phyloP scores from a whole-genome alignment of 352 stramenopile species.

The Thalassiosira hispida region DNA sequence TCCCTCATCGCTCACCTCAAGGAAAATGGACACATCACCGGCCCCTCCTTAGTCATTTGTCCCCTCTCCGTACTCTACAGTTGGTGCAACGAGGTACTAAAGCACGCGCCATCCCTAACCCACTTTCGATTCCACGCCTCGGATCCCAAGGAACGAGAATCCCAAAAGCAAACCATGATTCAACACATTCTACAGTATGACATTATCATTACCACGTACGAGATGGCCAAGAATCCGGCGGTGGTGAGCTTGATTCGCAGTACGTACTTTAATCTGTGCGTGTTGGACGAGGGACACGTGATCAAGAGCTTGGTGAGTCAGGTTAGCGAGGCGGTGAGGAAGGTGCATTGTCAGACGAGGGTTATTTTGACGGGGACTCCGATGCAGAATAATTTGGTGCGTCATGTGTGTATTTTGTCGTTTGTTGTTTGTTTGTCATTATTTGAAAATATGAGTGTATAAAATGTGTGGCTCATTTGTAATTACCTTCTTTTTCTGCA shows the following conservation, averaged over 20 bases:
- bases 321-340: constrained; percentile 85
- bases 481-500: too few relatives aligned
- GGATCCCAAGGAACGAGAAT: constrained; percentile 89
- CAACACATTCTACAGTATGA: constrained; percentile 91
- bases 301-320: constrained; percentile 89
- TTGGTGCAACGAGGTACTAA: constrained; percentile 92
- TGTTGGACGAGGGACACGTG: constrained; percentile 95
- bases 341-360: constrained; percentile 68
- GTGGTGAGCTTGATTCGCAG: constrained; percentile 48
- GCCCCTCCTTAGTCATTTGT: constrained; percentile 93
- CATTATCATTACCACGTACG: constrained; percentile 95
- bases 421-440: too few relatives aligned
- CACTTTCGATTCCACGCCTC: constrained; percentile 92
- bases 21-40: constrained; percentile 55
- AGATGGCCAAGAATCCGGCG: constrained; percentile 89
- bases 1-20: constrained; percentile 81
- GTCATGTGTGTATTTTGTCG: too few relatives aligned
- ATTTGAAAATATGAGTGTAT: too few relatives aligned
- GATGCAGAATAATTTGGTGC: constrained; percentile 93
- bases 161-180: constrained; percentile 83
- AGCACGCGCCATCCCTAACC: constrained; percentile 91
- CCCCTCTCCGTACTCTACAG: constrained; percentile 93
- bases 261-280: constrained; percentile 85
- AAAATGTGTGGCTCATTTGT: too few relatives aligned
- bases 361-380: constrained; percentile 94